Conservation (phyloP, 2,329 filamentous ascomycete species). For the Cyphellophora europaea region DNA sequence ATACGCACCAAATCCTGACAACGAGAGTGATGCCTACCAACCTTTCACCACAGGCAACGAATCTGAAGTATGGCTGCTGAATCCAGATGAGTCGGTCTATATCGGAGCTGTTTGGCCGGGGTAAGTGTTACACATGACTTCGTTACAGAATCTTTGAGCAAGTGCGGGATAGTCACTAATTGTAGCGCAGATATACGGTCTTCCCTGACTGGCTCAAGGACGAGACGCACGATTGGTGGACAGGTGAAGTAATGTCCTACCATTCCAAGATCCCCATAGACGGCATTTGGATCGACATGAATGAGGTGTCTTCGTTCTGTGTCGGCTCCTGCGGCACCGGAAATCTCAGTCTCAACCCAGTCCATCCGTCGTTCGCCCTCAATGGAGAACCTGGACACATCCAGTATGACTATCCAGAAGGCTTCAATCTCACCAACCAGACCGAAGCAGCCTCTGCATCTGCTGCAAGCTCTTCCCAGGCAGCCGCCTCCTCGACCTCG, state of each 20-base stretch:
- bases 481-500: constrained; percentile 29
- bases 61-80: constrained; percentile 43
- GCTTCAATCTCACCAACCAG: constrained; percentile 58
- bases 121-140: no score
- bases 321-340: constrained; percentile 61
- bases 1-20: constrained; percentile 63
- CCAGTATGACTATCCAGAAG: constrained; percentile 56
- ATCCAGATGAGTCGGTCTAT: constrained; percentile 45
- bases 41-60: constrained; percentile 42
- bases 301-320: constrained; percentile 55
- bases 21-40: constrained; percentile 53
- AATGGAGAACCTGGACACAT: constrained; percentile 56
- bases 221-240: constrained; percentile 52
- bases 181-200: no score
- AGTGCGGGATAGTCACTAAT: no score
- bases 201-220: constrained; percentile 53
- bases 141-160: no score
- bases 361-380: constrained; percentile 55
- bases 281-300: constrained; percentile 54
- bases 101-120: constrained; percentile 49
- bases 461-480: constrained; percentile 44
- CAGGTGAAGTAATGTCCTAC: constrained; percentile 42
- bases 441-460: constrained; percentile 57
- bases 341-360: constrained; percentile 57
- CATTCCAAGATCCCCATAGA: constrained; percentile 45